Base-by-base conservation (phyloP, 176 grass and related monocot genomes). In the Musa troglodytarum region DNA sequence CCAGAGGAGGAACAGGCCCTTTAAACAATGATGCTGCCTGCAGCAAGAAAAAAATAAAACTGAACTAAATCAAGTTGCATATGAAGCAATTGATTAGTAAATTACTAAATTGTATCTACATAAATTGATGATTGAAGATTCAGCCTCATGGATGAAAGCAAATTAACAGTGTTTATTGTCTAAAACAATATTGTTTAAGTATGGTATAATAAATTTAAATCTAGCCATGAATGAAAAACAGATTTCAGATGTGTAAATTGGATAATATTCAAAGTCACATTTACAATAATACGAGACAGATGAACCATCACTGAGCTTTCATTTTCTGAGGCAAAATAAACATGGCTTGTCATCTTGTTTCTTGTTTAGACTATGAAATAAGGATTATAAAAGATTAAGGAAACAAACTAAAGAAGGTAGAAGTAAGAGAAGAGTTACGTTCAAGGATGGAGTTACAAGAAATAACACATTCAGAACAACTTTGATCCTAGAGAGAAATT, bases 21-120 rank as follows among this genome's bases (percentile, higher is more conserved):
- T 99, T 99, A 83, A 99, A 99, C 75, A 99, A 78, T 56, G 96
- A 99, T 71, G 91, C 96, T 70, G 96, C 88, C 91, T 99, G 84
- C 80, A 79, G 56, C 79, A 65, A 66, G 55, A 77, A 10, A 84
- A 61, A 8, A 79, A 71, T 28, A 83, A 1, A 29, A 72, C 8
- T 15, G 65, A 79, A 49, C 76, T 78, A 25, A 49, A 81, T 58
- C 68, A 73, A 71, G 50, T 57, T 56, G 49, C 23, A 34, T 59
- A 20, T 22, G 25, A 53, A 53, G 68, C 22, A 79, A 50, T 56
- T 74, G 53, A 17, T 43, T 50, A 58, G 25, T 28, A 68, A 69
- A 17, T 43, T 50, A 58, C 15, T 28, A 68, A 69, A 57, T 24
- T 55, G 12, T 19, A 20, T 68, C 14, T 17, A 11, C 53, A 56